Evolutionary conservation across 1,284 basidiomycete genomes (phyloP).

Genomic region (Irpex sp.): DNA sequence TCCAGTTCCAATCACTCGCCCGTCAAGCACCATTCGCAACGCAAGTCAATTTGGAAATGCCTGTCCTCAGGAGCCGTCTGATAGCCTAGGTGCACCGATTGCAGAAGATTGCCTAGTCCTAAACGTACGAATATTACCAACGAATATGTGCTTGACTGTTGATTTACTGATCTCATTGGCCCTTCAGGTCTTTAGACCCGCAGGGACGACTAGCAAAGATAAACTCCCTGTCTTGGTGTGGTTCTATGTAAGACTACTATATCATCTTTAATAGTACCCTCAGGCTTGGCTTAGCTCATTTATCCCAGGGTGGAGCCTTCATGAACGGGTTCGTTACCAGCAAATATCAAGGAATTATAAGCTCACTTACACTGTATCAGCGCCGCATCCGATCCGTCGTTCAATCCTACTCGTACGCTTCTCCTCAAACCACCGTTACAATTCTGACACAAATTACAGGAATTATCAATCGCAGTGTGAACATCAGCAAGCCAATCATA

Average conservation of each 20-base stretch:
- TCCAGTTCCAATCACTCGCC: constrained; percentile 46
- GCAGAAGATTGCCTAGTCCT: constrained; percentile 54
- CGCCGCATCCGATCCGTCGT: constrained; percentile 37
- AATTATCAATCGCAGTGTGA: constrained; percentile 44
- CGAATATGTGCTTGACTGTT: background rate
- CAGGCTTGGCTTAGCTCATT: no score
- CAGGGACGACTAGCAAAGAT: constrained; percentile 8
- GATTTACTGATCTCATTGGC: background rate
- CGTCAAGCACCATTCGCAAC: constrained; percentile 31
- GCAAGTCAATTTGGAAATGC: constrained; percentile 53
- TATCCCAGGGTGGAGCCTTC: constrained; percentile 45
- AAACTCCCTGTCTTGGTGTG: constrained; percentile 18
- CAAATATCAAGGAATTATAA: background rate
- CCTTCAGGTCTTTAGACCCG: constrained; percentile 15
- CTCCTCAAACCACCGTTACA: background rate
- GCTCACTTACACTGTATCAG: constrained; percentile 23
- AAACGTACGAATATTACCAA: constrained; percentile 35
- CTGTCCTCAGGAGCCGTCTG: constrained; percentile 47
- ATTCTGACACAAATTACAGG: constrained; percentile 26
- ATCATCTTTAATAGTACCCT: no score
- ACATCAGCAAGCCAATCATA: constrained; percentile 46
- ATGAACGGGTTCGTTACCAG: constrained; percentile 35
- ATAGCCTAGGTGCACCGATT: constrained; percentile 42
- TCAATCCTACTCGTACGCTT: constrained; percentile 43
- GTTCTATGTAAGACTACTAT: constrained; percentile 13